Evolutionary conservation across 2,329 filamentous ascomycete species (phyloP), one percentile per base, ranked within the genome.

Genomic region (Colletotrichum tanaceti): DNA sequence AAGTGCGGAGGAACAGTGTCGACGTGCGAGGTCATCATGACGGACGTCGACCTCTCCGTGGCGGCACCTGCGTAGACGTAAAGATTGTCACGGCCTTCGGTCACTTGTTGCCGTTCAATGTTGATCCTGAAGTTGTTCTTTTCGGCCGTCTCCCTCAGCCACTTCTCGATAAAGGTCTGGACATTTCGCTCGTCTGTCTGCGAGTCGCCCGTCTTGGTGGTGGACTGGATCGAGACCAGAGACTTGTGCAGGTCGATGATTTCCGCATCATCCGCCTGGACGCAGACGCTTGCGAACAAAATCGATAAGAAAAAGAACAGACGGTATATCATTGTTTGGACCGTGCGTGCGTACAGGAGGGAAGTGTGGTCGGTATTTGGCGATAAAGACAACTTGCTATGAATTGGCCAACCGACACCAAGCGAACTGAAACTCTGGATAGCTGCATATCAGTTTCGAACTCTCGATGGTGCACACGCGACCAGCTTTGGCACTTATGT

Each of bases 261-360:
- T 28, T 28, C 46, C 2, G 22, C 22, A 49, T 49, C 46, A 18
- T 49, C 14, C 2, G 46, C 46, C 0, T n/a, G n/a, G n/a, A 9
- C 7, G 46, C 46, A 49, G 6, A 49, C 5, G 9, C 2, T 3
- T 4, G 10, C 46, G 14, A 28, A 24, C 3, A 49, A 14, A 2
- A 28, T 24, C 6, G 41, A 44, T 9, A 18, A 6, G 5, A 18
- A 9, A 44, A 44, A n/a, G 3, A 9, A 44, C 16, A 86, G 10
- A 35, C 32, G 32, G 32, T 35, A 35, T 10, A 9, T 7, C 32
- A 35, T 35, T n/a, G n/a, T 35, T 35, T 35, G 9, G 32, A 35
- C 32, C 9, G 32, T 9, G 32, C 9, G 32, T 35, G 32, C 32
- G 32, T 35, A 9, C 0, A 10, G 32, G 32, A 35, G 7, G 9